Conservation (phyloP, 2,329 filamentous ascomycete species). For the Alternaria hordeiaustralica region DNA sequence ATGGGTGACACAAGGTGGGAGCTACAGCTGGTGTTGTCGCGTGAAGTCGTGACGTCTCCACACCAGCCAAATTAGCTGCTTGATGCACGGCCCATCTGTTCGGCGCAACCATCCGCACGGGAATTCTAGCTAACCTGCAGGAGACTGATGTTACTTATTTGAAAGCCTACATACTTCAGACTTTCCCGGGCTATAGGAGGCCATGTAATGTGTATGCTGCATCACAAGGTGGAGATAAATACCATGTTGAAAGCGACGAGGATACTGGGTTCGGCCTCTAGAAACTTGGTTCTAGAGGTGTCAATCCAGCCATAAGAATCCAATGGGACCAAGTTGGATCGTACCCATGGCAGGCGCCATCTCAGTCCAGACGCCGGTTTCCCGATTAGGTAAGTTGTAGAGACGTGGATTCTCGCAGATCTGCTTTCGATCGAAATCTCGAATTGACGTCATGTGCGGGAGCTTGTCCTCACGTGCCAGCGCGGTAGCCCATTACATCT, state of each 20-base stretch:
- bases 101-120: neutral
- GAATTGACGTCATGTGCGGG: neutral
- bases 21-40: neutral
- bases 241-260: neutral
- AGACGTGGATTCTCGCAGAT: neutral
- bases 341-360: neutral
- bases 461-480: neutral
- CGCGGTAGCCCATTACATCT: neutral
- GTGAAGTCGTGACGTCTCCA: constrained; percentile 9
- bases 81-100: constrained; percentile 9
- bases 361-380: neutral
- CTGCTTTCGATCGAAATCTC: neutral
- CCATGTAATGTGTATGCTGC: neutral
- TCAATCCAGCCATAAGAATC: neutral
- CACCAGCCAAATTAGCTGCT: constrained; percentile 4
- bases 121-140: neutral
- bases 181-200: neutral
- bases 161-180: neutral
- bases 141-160: neutral
- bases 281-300: neutral
- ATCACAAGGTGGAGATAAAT: neutral
- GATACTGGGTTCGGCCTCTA: neutral
- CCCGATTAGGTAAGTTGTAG: neutral
- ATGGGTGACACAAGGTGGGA: constrained; percentile 3
- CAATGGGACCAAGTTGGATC: neutral